Percentiles rank a stretch among this genome's conserved stretches.
phyloP scores from a whole-genome alignment of 495 filamentous ascomycete species.

The Sphaerosporella brunnea region DNA sequence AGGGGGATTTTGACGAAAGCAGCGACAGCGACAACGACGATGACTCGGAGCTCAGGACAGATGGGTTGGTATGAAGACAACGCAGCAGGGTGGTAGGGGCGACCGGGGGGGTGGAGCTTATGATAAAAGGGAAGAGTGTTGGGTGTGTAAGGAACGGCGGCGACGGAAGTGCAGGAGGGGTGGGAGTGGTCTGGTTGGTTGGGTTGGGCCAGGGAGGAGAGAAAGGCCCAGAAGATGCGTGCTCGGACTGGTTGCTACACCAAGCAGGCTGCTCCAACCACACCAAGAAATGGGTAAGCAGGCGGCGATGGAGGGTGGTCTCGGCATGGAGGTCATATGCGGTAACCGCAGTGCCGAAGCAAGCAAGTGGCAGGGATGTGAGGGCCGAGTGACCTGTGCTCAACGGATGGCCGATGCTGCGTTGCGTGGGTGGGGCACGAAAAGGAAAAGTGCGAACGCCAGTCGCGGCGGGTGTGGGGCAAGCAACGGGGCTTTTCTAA shows the following conservation, averaged over 20 bases:
- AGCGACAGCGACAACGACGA: conserved; percentile 16
- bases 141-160: conserved; percentile 13
- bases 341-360: too few relatives aligned
- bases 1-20: conserved; percentile 20
- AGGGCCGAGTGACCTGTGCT: too few relatives aligned
- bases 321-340: too few relatives aligned
- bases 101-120: conserved; percentile 12
- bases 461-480: not conserved
- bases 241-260: conserved; percentile 14
- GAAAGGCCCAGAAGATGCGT: not conserved
- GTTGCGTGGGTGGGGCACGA: too few relatives aligned
- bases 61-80: conserved; percentile 25
- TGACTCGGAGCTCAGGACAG: conserved; percentile 15
- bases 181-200: conserved; percentile 11
- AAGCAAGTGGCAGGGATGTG: too few relatives aligned
- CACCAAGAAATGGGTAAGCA: too few relatives aligned
- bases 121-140: conserved; percentile 13
- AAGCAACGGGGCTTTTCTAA: too few relatives aligned
- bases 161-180: not conserved
- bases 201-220: conserved; percentile 2
- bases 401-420: too few relatives aligned
- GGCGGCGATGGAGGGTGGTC: too few relatives aligned
- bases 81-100: conserved; percentile 13
- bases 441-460: conserved; percentile 11
- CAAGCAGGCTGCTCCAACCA: too few relatives aligned